These are phyloP conservation scores for Uncinocarpus reesii DNA, from an alignment of 2,329 filamentous ascomycete genomes.

Conservation along the genomic window DNA sequence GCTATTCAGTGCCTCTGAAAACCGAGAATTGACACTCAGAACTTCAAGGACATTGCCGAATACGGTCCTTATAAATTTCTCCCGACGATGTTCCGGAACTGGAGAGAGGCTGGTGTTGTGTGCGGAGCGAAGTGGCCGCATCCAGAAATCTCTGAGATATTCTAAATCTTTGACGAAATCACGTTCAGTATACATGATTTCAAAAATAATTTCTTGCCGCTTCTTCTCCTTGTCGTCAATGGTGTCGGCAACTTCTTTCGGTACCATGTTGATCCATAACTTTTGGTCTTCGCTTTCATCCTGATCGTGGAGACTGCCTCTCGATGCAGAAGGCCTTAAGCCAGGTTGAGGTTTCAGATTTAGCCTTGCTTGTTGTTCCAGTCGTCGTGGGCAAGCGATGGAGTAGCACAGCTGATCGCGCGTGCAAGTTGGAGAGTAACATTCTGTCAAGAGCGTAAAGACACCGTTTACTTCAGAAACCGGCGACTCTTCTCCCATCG, in stretches of 20 bases:
- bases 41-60: slow-evolving; percentile 96
- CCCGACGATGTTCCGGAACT: slow-evolving; percentile 75
- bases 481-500: slow-evolving; percentile 63
- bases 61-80: slow-evolving; percentile 85
- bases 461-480: slow-evolving; percentile 79
- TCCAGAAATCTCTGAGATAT: slow-evolving; percentile 97
- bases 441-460: slow-evolving; percentile 91
- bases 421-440: slow-evolving; percentile 95
- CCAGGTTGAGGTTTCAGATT: slow-evolving; percentile 90
- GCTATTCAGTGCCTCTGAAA: slow-evolving; percentile 78
- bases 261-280: slow-evolving; percentile 97
- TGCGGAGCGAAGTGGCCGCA: slow-evolving; percentile 73
- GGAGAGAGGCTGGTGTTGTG: slow-evolving; percentile 58
- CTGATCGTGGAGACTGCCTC: slow-evolving; percentile 69
- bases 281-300: slow-evolving; percentile 92
- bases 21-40: slow-evolving; percentile 76
- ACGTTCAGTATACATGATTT: slow-evolving; percentile 95
- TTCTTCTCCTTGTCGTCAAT: slow-evolving; percentile 91
- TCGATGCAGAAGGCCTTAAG: slow-evolving; percentile 60
- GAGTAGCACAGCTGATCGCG: slow-evolving; percentile 94
- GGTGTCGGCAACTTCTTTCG: slow-evolving; percentile 84
- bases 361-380: slow-evolving; percentile 88
- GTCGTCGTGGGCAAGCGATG: slow-evolving; percentile 82
- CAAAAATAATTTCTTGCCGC: slow-evolving; percentile 93
- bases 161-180: slow-evolving; percentile 99